Base-by-base conservation (phyloP, 129 eudicot genomes). In the Sambucus nigra region DNA sequence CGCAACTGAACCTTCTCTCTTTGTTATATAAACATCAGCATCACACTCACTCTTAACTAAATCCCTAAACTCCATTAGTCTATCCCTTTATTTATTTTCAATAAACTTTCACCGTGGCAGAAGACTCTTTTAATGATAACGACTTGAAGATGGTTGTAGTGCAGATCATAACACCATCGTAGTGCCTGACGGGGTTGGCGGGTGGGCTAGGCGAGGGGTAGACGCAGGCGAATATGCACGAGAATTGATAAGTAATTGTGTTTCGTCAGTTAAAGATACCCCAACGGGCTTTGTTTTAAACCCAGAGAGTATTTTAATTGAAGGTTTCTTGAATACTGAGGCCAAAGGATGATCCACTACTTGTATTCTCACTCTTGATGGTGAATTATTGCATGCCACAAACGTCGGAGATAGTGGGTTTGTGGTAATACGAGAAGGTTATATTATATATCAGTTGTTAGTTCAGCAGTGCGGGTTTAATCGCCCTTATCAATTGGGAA, bases 371-470 rank as follows among this genome's bases (percentile, higher is more conserved):
- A n/a, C 65, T 0, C 42, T 60, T 1, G 3, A 7, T 4, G 65
- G 32, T 8, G 40, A 60, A 2, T 1, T 1, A 9, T 46, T 60
- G 54, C 40, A 46, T 17, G 65, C 42, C 2, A 44, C 16, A 1
- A 60, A 60, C 15, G 16, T 60, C 3, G 65, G 65, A 7, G 65
- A 60, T 35, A 60, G 65, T 18, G 65, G 65, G 5, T 60, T 60
- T 15, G 38, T 60, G 19, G 21, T 40, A 18, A 10, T 60, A 0
- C 5, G 65, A 26, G 65, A 17, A 8, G 65, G 65, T 12, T 16
- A 44, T 32, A 44, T 60, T 0, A 19, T 46, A 5, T 60, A 45
- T 27, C 16, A 26, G 27, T 44, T 55, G 8, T 14, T 14, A 1
- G 12, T 46, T 1, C 65, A 60, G 54, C 54, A 60, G 44, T 1